Conservation (phyloP, 1,284 basidiomycete species). For the Cryptococcus hybrid region DNA sequence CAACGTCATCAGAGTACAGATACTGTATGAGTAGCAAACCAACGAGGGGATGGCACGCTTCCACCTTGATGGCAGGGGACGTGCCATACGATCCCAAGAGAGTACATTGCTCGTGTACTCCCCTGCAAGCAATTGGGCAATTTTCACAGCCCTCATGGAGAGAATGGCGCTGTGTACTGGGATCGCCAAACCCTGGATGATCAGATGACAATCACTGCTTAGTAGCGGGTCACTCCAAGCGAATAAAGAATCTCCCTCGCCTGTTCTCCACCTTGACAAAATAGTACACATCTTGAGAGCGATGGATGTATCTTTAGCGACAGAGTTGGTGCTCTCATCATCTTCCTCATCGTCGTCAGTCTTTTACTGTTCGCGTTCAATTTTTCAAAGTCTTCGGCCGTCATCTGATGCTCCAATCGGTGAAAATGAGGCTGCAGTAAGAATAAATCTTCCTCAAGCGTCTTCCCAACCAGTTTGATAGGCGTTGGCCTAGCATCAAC, state of each 20-base stretch:
- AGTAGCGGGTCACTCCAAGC: constrained; percentile 43
- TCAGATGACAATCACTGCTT: constrained; percentile 41
- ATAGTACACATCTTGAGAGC: constrained; percentile 45
- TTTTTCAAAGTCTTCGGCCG: constrained; percentile 39
- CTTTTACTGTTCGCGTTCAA: constrained; percentile 10
- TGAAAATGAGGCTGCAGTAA: constrained; percentile 60
- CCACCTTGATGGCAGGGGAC: constrained; percentile 18
- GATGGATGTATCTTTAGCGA: constrained; percentile 43
- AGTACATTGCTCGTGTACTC: constrained; percentile 11
- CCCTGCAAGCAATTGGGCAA: constrained; percentile 24
- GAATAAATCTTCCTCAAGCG: constrained; percentile 67
- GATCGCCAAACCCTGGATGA: constrained; percentile 35
- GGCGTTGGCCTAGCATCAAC: constrained; percentile 65
- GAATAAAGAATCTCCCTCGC: constrained; percentile 38
- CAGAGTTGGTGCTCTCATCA: constrained; percentile 45
- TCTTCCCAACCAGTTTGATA: constrained; percentile 62
- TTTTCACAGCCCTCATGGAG: constrained; percentile 28
- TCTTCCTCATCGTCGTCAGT: constrained; percentile 41
- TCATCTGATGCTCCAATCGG: constrained; percentile 45
- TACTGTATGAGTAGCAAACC: constrained; percentile 78
- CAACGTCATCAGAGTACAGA: constrained; percentile 80
- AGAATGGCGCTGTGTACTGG: constrained; percentile 45
- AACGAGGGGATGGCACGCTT: constrained; percentile 54
- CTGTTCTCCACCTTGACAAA: constrained; percentile 37
- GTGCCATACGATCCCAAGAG: constrained; percentile 4